Percentiles rank a stretch among this genome's conserved stretches.
Evolutionary conservation across 306 rosid genomes (phyloP).

Genomic region (Castanopsis chinensis): DNA sequence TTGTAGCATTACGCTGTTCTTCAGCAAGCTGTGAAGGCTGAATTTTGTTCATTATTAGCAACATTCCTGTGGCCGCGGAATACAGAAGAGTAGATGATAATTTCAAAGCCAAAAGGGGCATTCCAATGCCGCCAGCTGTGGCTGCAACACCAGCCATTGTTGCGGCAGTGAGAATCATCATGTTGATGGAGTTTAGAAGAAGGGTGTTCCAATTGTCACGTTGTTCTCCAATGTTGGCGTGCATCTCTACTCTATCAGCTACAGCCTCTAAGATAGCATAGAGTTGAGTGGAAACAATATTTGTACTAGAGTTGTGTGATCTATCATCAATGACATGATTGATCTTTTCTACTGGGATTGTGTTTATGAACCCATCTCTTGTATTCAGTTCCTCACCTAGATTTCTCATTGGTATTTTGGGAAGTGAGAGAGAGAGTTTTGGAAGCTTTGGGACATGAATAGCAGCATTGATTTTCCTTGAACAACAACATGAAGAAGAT

Average conservation of each 20-base stretch:
- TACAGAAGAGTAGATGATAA: constrained; percentile 56
- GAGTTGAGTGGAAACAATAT: constrained; percentile 25
- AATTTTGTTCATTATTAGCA: constrained; percentile 33
- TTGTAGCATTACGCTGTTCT: constrained; percentile 75
- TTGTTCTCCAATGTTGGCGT: too few relatives aligned
- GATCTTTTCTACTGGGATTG: constrained; percentile 14
- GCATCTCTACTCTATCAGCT: not conserved
- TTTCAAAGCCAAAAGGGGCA: constrained; percentile 43
- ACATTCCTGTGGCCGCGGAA: constrained; percentile 60
- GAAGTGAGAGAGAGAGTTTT: not conserved
- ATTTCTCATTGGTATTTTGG: not conserved
- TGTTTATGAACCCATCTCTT: not conserved
- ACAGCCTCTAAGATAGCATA: constrained; percentile 54
- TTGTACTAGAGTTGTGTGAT: not conserved
- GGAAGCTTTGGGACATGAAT: constrained; percentile 53
- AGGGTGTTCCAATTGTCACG: too few relatives aligned
- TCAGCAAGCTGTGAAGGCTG: constrained; percentile 54
- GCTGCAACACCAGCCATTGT: constrained; percentile 54
- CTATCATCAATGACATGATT: not conserved
- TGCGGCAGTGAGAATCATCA: too few relatives aligned
- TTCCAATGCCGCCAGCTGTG: constrained; percentile 1
- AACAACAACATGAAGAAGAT: constrained; percentile 25
- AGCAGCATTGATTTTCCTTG: constrained; percentile 39
- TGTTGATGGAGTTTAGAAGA: too few relatives aligned
- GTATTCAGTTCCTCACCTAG: too few relatives aligned